Conservation (phyloP, 73 alveolate genomes). For the Symbiodinium pilosum region DNA sequence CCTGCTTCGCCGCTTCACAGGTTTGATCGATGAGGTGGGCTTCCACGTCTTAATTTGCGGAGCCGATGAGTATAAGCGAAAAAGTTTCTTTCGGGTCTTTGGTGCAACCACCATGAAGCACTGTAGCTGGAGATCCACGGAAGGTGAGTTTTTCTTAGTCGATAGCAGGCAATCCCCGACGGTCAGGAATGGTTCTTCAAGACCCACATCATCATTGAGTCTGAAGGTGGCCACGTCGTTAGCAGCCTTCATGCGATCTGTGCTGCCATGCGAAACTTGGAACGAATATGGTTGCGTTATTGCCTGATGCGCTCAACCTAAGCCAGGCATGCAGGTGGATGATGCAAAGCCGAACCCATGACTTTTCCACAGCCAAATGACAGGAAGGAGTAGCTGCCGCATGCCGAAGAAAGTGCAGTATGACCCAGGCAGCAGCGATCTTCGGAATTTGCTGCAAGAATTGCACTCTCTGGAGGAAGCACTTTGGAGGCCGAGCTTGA, state of each 20-base stretch:
- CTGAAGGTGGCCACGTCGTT: conserved; percentile 86
- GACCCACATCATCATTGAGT: conserved; percentile 90
- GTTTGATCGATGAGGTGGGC: conserved; percentile 48
- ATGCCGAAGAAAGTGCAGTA: neutral
- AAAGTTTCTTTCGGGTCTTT: too few relatives aligned
- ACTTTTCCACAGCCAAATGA: neutral
- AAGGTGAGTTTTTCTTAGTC: too few relatives aligned
- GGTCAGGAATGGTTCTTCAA: conserved; percentile 89
- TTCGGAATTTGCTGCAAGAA: conserved; percentile 21
- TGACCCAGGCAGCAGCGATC: neutral
- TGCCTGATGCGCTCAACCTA: neutral
- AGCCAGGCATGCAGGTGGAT: too few relatives aligned
- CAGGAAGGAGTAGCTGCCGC: too few relatives aligned
- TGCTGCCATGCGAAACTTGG: neutral
- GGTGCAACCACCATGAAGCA: too few relatives aligned
- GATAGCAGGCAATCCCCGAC: too few relatives aligned
- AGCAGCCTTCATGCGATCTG: conserved; percentile 34
- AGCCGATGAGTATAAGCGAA: too few relatives aligned
- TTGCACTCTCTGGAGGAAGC: conserved; percentile 73
- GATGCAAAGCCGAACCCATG: neutral
- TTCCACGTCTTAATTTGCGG: too few relatives aligned
- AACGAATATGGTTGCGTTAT: neutral
- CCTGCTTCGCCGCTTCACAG: conserved; percentile 71
- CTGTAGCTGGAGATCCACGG: too few relatives aligned
- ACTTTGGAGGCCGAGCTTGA: conserved; percentile 10